Base-by-base conservation (phyloP, 1,139 yeast species). In the Pichia terricola region DNA sequence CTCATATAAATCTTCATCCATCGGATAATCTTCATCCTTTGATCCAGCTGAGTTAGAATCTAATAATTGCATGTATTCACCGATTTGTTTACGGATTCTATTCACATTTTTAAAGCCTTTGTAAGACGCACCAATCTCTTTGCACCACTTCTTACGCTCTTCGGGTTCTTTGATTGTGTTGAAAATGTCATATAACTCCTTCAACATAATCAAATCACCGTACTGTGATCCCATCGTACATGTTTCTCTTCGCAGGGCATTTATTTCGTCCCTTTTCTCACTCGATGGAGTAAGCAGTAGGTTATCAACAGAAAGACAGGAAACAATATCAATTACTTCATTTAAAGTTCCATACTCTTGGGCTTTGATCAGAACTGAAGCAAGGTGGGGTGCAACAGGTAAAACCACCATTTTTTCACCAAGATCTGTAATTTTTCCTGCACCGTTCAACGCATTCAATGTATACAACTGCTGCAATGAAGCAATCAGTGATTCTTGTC, bases 291-390 rank as follows among this genome's bases (percentile, higher is more conserved):
- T 87, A 53, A 85, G 59, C 31, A 94, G 65, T 55, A 94, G 69
- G 57, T 89, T 91, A 53, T 91, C 97, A 4, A 91, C 96, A 4
- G 96, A 87, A 35, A 94, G 70, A 64, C 97, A 89, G 0, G 97
- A 80, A 1, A 85, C 94, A 42, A 94, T 86, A 59, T 91, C 97
- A 35, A 91, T 72, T 2, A 86, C 95, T 2, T 81, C 75, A 2
- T 68, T 64, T 26, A 87, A 63, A 28, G 80, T 79, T 0, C 76
- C 77, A 40, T 61, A 61, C 40, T 76, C 78, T 48, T 72, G 66
- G 0, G 96, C 95, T 35, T 75, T 72, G 40, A 89, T 69, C 44
- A 89, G 69, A 9, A 88, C 96, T 0, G 87, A 88, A n/a, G 96
- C 85, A 37, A 94, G 69, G 56, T 86, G 94, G 0, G 98, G 98